These are phyloP conservation scores for Piedraia hortae DNA, from an alignment of 2,329 filamentous ascomycete species.

Conservation along the genomic window DNA sequence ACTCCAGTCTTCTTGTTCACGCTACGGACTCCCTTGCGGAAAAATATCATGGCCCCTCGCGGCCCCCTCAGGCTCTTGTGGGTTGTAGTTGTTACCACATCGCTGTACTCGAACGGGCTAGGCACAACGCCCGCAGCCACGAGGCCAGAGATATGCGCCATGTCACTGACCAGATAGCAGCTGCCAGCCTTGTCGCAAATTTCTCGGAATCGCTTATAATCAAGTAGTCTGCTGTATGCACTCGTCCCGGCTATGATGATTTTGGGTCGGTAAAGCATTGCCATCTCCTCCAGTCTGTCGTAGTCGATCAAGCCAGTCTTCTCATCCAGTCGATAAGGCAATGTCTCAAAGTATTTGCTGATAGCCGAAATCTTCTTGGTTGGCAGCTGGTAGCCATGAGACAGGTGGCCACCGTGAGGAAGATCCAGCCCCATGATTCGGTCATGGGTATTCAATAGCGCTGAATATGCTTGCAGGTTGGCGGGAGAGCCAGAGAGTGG, in stretches of 20 bases:
- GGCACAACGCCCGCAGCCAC: conserved; percentile 83
- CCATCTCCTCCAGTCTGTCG: conserved; percentile 70
- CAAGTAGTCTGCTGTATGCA: conserved; percentile 91
- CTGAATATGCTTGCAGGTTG: conserved; percentile 95
- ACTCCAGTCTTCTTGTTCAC: conserved; percentile 78
- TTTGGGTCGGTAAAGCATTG: conserved; percentile 80
- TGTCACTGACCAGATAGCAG: conserved; percentile 86
- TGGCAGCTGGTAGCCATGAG: conserved; percentile 90
- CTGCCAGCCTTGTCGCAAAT: conserved; percentile 68
- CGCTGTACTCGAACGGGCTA: conserved; percentile 72
- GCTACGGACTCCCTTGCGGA: conserved; percentile 82
- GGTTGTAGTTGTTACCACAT: conserved; percentile 93
- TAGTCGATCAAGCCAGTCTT: conserved; percentile 95
- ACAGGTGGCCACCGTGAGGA: conserved; percentile 84
- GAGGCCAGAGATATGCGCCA: conserved; percentile 95
- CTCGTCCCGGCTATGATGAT: conserved; percentile 88
- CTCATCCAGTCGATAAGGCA: conserved; percentile 77
- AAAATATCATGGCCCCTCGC: conserved; percentile 99
- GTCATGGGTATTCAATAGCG: conserved; percentile 83
- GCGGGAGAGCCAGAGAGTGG: conserved; percentile 47
- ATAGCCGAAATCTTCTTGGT: conserved; percentile 65
- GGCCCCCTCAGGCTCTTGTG: conserved; percentile 97
- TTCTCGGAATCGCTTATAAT: conserved; percentile 87
- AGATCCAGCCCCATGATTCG: conserved; percentile 87
- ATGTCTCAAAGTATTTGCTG: conserved; percentile 96